phyloP scores from a whole-genome alignment of 2,329 filamentous ascomycete genomes.

The Cercospora berteroae region DNA sequence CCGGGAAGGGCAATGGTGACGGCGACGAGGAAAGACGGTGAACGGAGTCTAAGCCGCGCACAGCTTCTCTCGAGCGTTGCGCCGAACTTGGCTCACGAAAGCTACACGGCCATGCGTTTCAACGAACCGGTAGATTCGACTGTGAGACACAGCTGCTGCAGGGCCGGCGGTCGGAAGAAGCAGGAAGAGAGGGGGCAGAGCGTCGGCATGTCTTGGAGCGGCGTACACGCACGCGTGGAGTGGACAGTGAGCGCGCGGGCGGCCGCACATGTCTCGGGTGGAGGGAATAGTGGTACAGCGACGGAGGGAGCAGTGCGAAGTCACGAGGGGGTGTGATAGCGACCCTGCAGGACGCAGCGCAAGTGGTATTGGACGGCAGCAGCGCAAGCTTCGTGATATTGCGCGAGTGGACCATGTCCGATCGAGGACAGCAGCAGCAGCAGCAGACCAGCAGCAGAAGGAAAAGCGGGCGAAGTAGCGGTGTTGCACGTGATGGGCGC shows the following conservation, averaged over 20 bases:
- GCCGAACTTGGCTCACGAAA: not conserved
- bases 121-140: constrained; percentile 5
- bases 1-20: not conserved
- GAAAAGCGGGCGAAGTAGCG: not conserved
- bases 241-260: not conserved
- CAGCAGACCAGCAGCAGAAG: not conserved
- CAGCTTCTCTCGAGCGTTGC: not conserved
- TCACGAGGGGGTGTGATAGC: constrained; percentile 4
- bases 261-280: not conserved
- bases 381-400: not conserved
- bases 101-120: constrained; percentile 8
- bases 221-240: not conserved
- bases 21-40: constrained; percentile 10
- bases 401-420: constrained; percentile 7
- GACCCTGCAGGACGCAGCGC: constrained; percentile 16
- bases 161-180: constrained; percentile 6
- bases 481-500: not conserved
- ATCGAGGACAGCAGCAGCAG: not conserved
- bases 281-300: not conserved
- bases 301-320: not conserved
- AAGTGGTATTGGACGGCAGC: constrained; percentile 5
- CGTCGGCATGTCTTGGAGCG: constrained; percentile 9
- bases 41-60: not conserved
- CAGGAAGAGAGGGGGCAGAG: constrained; percentile 7
- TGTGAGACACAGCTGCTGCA: constrained; percentile 1